A percentile compares a stretch with the other conserved stretches of the same genome.
Conservation (phyloP, 2,329 filamentous ascomycete genomes). For the Botrytis galanthina region DNA sequence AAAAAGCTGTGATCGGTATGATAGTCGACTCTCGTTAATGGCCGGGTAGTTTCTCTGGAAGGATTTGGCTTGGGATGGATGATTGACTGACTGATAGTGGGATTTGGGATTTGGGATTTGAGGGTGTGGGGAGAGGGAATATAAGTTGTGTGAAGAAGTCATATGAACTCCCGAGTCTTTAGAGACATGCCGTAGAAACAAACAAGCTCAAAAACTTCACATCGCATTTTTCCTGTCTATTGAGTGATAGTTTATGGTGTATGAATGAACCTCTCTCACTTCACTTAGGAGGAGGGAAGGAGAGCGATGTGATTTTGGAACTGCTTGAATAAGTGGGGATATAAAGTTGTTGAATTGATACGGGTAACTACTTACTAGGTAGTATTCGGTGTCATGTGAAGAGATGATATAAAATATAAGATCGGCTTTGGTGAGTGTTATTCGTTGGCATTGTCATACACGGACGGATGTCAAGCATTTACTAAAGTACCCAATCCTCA, state of each 20-base stretch:
- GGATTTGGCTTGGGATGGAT: background rate
- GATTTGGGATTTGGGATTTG: background rate
- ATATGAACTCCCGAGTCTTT: background rate
- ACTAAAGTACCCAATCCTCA: background rate
- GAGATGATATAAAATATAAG: background rate
- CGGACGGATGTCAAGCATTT: background rate
- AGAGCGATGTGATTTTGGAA: background rate
- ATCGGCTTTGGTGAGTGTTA: background rate
- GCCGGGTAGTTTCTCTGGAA: background rate
- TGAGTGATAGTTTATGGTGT: background rate
- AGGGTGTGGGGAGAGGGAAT: background rate
- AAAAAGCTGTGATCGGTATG: background rate
- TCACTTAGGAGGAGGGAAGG: background rate
- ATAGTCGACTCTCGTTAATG: background rate
- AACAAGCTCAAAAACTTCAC: background rate
- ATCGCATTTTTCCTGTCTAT: background rate
- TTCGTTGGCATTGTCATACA: background rate
- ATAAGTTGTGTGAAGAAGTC: background rate
- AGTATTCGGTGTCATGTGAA: slow-evolving; percentile 6
- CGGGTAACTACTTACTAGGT: background rate
- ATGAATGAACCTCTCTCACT: background rate
- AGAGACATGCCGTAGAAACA: background rate
- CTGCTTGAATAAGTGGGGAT: background rate
- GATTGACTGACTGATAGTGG: background rate
- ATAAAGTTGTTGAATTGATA: background rate